These are phyloP conservation scores for Starmerella lactis-condensi DNA, from an alignment of 805 yeast species.

Conservation along the genomic window DNA sequence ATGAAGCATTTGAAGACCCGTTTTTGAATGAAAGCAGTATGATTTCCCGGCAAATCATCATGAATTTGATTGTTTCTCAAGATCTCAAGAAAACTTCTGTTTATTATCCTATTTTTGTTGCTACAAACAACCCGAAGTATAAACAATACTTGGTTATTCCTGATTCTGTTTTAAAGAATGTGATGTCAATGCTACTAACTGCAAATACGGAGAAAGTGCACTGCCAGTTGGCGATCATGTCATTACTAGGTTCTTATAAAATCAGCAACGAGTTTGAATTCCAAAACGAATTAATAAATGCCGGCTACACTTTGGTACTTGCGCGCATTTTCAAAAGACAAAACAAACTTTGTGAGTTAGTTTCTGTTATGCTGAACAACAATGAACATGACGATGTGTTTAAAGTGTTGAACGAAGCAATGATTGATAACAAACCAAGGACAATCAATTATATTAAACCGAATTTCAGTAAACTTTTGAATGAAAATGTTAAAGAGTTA, in stretches of 20 bases:
- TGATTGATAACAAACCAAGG: slow-evolving; percentile 1
- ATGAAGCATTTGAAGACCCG: slow-evolving; percentile 71
- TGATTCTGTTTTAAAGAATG: slow-evolving; percentile 22
- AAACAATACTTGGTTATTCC: slow-evolving; percentile 62
- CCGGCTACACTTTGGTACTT: slow-evolving; percentile 41
- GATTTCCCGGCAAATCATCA: slow-evolving; percentile 54
- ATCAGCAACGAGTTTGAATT: slow-evolving; percentile 37
- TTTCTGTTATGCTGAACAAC: slow-evolving; percentile 4
- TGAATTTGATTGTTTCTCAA: slow-evolving; percentile 43
- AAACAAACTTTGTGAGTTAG: slow-evolving; percentile 7
- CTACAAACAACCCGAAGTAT: slow-evolving; percentile 68
- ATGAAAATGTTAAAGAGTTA: slow-evolving; percentile 2
- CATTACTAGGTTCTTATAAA: slow-evolving; percentile 46
- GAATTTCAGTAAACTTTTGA: slow-evolving; percentile 3
- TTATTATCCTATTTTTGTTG: slow-evolving; percentile 48
- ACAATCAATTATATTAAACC: slow-evolving; percentile 1
- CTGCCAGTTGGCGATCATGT: slow-evolving; percentile 50
- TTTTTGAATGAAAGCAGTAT: slow-evolving; percentile 40
- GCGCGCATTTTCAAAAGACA: slow-evolving; percentile 31
- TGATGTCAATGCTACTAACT: slow-evolving; percentile 4
- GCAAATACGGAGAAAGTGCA: background rate
- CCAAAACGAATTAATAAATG: slow-evolving; percentile 33
- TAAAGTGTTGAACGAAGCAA: slow-evolving; percentile 1
- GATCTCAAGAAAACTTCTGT: slow-evolving; percentile 23
- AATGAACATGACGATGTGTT: slow-evolving; percentile 4